phyloP scores from a whole-genome alignment of 2,329 filamentous ascomycete genomes.

The Lecanicillium sp. region DNA sequence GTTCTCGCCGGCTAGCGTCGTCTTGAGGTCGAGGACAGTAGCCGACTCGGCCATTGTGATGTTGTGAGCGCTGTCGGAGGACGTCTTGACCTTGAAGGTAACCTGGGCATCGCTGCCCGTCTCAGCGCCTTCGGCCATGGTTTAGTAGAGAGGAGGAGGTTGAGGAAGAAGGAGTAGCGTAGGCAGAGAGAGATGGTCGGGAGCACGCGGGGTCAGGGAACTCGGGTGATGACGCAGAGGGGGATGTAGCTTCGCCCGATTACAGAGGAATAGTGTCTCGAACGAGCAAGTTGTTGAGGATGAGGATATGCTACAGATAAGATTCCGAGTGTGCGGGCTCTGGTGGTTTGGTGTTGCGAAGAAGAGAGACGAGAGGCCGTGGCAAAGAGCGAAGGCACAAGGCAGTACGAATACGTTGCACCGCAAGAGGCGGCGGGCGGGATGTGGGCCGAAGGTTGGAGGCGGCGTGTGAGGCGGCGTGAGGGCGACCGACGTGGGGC shows the following conservation, averaged over 20 bases:
- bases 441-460: not conserved
- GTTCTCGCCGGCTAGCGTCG: slow-evolving; percentile 71
- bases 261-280: no score
- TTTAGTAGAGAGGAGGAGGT: slow-evolving; percentile 6
- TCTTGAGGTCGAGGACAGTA: slow-evolving; percentile 79
- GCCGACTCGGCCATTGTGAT: slow-evolving; percentile 72
- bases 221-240: no score
- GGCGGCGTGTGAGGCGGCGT: slow-evolving; percentile 1
- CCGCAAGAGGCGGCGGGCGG: not conserved
- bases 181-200: not conserved
- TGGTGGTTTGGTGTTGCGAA: no score
- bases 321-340: no score
- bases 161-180: not conserved
- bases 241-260: no score
- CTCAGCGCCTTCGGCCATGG: slow-evolving; percentile 59
- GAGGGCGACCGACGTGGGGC: slow-evolving; percentile 2
- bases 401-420: slow-evolving; percentile 2
- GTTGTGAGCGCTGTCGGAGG: slow-evolving; percentile 76
- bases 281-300: no score
- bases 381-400: not conserved
- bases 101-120: slow-evolving; percentile 62
- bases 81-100: slow-evolving; percentile 97
- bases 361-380: not conserved
- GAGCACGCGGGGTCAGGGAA: no score
- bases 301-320: no score